Base-by-base conservation (phyloP, 1,139 yeast species). In the Pichia sp. region DNA sequence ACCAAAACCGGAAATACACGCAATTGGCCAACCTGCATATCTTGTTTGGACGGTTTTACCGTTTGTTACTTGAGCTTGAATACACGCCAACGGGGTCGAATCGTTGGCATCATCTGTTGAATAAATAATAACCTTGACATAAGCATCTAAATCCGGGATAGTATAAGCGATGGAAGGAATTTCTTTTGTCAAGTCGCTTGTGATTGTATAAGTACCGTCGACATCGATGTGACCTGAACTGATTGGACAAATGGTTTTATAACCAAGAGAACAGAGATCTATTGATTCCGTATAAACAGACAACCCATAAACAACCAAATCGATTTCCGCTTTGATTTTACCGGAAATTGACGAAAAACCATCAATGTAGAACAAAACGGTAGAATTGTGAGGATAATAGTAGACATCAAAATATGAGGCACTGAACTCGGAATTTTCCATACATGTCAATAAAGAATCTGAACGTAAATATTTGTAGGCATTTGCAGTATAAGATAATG, bases 21-120 rank as follows among this genome's bases (percentile, higher is more conserved):
- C 97, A 55, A 92, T 85, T 28, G 95, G 95, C 98, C 98, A 94
- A 7, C 95, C 77, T 4, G 96, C 98, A 55, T 86, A 88, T 58
- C 80, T 81, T 32, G 97, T 88, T 64, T 90, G 95, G 35, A 92
- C 99, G 2, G 98, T 88, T 61, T 85, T 87, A 49, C 92, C 96
- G 64, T 94, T 92, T 32, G 85, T 68, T 50, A 92, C 71, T 27
- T 80, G 73, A 0, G 97, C 97, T 61, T 85, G 90, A 9, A 94
- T 95, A 73, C 99, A 92, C 2, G 98, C 98, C 49, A 90, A 68
- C 2, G 82, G 75, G 5, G 65, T 62, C 16, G 51, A 40, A 8
- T 40, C 42, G 37, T 61, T 58, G 8, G 63, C 56, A 42, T 75
- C 75, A 44, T 68, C 66, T 10, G 67, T 61, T 39, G 76, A 66